A percentile compares a stretch with the other conserved stretches of the same genome.
Conservation (phyloP, 2,329 filamentous ascomycete species). For the Alternaria alternata region DNA sequence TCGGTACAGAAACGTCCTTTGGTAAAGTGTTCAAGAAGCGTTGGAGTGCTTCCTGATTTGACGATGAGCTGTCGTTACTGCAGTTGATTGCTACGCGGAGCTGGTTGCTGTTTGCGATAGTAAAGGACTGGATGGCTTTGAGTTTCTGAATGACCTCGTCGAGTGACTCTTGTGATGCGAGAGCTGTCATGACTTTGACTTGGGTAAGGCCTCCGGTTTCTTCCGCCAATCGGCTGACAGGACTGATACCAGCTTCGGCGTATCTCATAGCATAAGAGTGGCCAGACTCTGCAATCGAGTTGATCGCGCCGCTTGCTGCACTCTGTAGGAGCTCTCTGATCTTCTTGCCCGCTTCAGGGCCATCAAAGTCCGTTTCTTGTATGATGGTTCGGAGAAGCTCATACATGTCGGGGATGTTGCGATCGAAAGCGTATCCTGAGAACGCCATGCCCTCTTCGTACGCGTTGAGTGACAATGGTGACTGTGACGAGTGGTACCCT, state of each 20-base stretch:
- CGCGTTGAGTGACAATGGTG: slow-evolving; percentile 73
- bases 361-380: slow-evolving; percentile 88
- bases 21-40: slow-evolving; percentile 74
- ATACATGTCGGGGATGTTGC: slow-evolving; percentile 91
- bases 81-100: slow-evolving; percentile 88
- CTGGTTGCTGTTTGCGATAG: slow-evolving; percentile 70
- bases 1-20: slow-evolving; percentile 37
- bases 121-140: slow-evolving; percentile 82
- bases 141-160: slow-evolving; percentile 81
- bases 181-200: slow-evolving; percentile 79
- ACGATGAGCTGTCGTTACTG: slow-evolving; percentile 72
- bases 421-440: slow-evolving; percentile 85
- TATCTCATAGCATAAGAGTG: slow-evolving; percentile 86
- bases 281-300: slow-evolving; percentile 88
- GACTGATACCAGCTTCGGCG: slow-evolving; percentile 80
- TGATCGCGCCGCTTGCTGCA: slow-evolving; percentile 87
- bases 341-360: slow-evolving; percentile 78
- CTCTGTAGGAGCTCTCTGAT: slow-evolving; percentile 87
- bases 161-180: slow-evolving; percentile 79
- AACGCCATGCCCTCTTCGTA: slow-evolving; percentile 85
- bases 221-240: slow-evolving; percentile 76
- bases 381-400: slow-evolving; percentile 82
- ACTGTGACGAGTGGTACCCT: slow-evolving; percentile 82
- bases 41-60: slow-evolving; percentile 75
- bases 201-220: slow-evolving; percentile 92